Evolutionary conservation across 768 basidiomycete genomes (phyloP), one percentile per base, ranked within the genome.

Genomic region (Xerocomellus intermedius): DNA sequence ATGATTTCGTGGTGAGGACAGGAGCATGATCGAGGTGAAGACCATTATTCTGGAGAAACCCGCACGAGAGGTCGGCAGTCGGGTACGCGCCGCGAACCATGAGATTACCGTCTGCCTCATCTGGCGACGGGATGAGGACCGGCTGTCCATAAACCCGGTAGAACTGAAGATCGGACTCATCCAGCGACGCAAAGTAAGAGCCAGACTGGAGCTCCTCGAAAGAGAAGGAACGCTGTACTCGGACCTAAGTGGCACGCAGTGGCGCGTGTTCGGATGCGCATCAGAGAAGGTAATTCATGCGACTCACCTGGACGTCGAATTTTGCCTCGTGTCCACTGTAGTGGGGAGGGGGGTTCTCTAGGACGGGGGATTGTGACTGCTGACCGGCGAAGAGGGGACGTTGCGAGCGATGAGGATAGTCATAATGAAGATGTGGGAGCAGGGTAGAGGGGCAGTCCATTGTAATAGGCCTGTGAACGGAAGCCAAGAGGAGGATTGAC

Each of bases 161-260:
- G 52, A 71, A 71, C 19, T 71, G 63, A 2, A 71, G 46, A 52
- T 71, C 70, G 10, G 67, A 69, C 38, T 71, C 70, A 61, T 73
- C 71, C 8, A 71, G 52, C 8, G 59, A 57, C 1, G 52, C 46
- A 35, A 71, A 64, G 65, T 64, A 71, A 3, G 71, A 54, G 21
- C 69, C 71, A 0, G 71, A 71, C 45, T 71, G 71, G 21, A 71
- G 65, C 50, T 71, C 71, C 46, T 71, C 70, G 46, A 73, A 71
- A 1, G 69, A 63, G 38, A 71, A 71, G 37, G 69, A 58, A 13
- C 69, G 69, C 28, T 66, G 70, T 0, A 69, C 69, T 3, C 59
- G 68, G 44, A 71, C 59, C 69, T 71, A 10, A 1, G 53, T 39
- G 52, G 48, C 22, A 16, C 39, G 37, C 5, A 10, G 42, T 24